Evolutionary conservation across 495 filamentous ascomycete species (phyloP), one percentile per base, ranked within the genome.

Genomic region (Hypomontagnella submonticulosa): DNA sequence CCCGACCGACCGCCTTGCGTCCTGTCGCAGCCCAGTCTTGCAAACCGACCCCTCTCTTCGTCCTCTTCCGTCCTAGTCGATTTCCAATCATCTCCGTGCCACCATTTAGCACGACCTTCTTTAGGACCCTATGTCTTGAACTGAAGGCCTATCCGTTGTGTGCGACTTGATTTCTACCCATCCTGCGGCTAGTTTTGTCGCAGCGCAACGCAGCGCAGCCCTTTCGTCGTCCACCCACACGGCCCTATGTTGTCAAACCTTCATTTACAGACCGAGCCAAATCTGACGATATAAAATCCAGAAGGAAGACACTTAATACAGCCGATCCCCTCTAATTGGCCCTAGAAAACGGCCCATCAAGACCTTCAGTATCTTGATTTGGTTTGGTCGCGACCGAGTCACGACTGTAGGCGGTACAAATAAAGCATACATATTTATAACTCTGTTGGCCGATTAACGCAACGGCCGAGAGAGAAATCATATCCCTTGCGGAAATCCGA

Each of bases 71-170:
- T 67, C 52, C 32, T 67, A 62, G 52, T 62, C 44, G 15, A 44
- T 61, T 63, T 61, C 60, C 66, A 69, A 69, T 60, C 66, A 61
- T 61, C 64, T 69, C 56, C 60, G 66, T 69, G 60, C 23, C 66
- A 62, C 53, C 64, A 11, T 56, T 16, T 38, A 63, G 59, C 65
- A 68, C 48, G 50, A 63, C 64, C 42, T 27, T 63, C 46, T 63
- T 59, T 18, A 48, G 40, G 60, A 54, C 36, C 54, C 19, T 63
- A 63, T 69, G 66, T 63, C 66, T 69, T 63, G 51, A n/a, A 61
- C 34, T 27, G 13, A 49, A 60, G 34, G 27, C 33, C 36, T 57
- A 64, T 63, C 50, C 55, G 59, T 27, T 42, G 65, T 68, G 61
- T 58, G 54, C 66, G 60, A 63, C 66, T 63, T 60, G 19, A 44